Conservation (phyloP, 148 eudicot species). For the Vaccinium myrtillus region DNA sequence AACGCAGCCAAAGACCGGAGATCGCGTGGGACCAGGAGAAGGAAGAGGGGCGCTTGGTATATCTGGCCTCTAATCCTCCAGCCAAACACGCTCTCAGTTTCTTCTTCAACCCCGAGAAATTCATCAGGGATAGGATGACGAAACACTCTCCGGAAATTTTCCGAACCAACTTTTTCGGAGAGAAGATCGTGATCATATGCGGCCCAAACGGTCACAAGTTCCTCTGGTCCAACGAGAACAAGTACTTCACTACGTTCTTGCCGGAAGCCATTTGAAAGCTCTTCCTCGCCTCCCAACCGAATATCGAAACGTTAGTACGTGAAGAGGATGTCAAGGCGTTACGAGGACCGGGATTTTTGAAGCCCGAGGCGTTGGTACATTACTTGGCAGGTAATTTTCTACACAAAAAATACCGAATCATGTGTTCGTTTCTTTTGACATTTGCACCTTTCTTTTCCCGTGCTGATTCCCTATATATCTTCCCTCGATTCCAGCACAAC, state of each 20-base stretch:
- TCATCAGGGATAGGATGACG: not conserved
- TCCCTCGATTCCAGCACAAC: too few relatives aligned
- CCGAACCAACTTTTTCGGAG: not conserved
- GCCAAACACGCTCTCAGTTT: not conserved
- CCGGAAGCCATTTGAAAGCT: not conserved
- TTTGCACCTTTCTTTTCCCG: too few relatives aligned
- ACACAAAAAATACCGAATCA: not conserved
- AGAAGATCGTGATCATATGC: slow-evolving; percentile 3
- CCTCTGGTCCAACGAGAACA: slow-evolving; percentile 5
- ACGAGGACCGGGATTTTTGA: not conserved
- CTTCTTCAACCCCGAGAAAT: not conserved
- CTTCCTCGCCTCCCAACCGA: not conserved
- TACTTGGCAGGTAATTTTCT: not conserved
- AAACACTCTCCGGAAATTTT: slow-evolving; percentile 2
- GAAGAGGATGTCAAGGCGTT: too few relatives aligned
- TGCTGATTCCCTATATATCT: too few relatives aligned
- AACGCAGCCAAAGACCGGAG: too few relatives aligned
- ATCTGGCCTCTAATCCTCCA: too few relatives aligned
- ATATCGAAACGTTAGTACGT: not conserved
- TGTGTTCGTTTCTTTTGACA: not conserved
- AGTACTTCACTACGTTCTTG: not conserved
- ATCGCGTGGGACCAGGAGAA: too few relatives aligned
- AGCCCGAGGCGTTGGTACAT: not conserved
- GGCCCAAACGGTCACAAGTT: slow-evolving; percentile 10
- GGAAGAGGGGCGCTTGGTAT: too few relatives aligned